Evolutionary conservation across 495 filamentous ascomycete species (phyloP).

Genomic region (Talaromyces stipitatus): DNA sequence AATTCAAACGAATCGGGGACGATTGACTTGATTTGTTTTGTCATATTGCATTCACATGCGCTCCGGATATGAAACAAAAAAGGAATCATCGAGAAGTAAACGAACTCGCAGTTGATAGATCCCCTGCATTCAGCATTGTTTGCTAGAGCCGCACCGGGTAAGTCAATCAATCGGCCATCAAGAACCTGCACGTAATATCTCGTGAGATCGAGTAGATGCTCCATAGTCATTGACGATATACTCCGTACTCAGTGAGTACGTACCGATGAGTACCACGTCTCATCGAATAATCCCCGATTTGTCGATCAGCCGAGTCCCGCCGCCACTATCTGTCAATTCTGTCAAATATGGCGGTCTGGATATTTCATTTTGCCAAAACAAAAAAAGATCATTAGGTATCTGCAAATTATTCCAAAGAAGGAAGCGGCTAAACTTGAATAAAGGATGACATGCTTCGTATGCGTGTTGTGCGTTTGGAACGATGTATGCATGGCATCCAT

Average conservation of each 20-base stretch:
- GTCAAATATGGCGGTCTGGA: conserved; percentile 2
- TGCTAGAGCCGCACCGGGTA: not conserved
- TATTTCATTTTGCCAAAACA: not conserved
- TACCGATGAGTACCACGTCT: not conserved
- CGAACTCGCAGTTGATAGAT: not conserved
- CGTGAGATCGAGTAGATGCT: not conserved
- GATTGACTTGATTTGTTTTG: not conserved
- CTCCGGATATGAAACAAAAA: not conserved
- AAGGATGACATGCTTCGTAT: not conserved
- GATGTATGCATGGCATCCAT: not conserved
- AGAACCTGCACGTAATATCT: not conserved
- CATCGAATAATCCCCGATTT: not conserved
- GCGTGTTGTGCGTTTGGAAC: not conserved
- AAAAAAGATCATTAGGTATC: not conserved
- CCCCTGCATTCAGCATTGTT: not conserved
- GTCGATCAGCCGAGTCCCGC: not conserved
- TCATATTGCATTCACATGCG: not conserved
- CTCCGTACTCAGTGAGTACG: not conserved
- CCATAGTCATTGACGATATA: not conserved
- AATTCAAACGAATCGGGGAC: not conserved
- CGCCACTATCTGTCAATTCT: not conserved
- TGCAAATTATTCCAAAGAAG: not conserved
- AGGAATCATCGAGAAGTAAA: not conserved
- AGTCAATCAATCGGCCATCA: not conserved
- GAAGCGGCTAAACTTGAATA: not conserved